A percentile compares a stretch with the other conserved stretches of the same genome.
phyloP scores from a whole-genome alignment of 352 stramenopile species.

The Plasmopara halstedii region DNA sequence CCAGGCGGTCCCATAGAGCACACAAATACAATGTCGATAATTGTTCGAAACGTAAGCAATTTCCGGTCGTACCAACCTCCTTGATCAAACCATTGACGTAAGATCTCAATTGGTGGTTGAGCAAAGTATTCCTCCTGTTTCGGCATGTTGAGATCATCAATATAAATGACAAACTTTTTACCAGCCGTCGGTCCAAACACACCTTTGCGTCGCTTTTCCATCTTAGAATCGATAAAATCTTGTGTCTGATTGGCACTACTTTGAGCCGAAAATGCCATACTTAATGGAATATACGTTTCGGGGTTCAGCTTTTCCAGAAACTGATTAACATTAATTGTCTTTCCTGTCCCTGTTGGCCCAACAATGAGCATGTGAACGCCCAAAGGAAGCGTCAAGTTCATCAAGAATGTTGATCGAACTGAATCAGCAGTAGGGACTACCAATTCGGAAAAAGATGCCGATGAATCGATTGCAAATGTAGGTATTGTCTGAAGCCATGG shows the following conservation, averaged over 20 bases:
- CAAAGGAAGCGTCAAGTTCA: constrained; percentile 77
- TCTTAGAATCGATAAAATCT: constrained; percentile 90
- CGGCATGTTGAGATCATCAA: constrained; percentile 95
- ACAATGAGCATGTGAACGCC: constrained; percentile 89
- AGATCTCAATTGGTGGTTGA: constrained; percentile 92
- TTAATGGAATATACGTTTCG: constrained; percentile 89
- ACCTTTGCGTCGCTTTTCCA: constrained; percentile 90
- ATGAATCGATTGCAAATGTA: constrained; percentile 62
- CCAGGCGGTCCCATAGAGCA: constrained; percentile 78
- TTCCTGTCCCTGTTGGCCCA: constrained; percentile 91
- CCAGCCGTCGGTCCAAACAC: constrained; percentile 88
- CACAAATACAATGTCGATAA: constrained; percentile 87
- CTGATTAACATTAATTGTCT: constrained; percentile 92
- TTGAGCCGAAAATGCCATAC: constrained; percentile 90
- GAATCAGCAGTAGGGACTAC: constrained; percentile 92
- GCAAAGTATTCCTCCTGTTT: constrained; percentile 92
- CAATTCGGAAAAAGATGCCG: constrained; percentile 84
- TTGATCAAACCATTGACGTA: constrained; percentile 93
- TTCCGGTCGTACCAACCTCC: constrained; percentile 94
- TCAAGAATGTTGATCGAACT: constrained; percentile 89
- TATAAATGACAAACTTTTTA: constrained; percentile 90
- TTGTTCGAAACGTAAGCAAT: constrained; percentile 82
- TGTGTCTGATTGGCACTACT: constrained; percentile 91
- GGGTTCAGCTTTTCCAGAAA: constrained; percentile 84
- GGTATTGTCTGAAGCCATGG: constrained; percentile 89